A percentile compares a stretch with the other conserved stretches of the same genome.
Evolutionary conservation across 306 rosid genomes (phyloP).

Genomic region (Arachis hypogaea): DNA sequence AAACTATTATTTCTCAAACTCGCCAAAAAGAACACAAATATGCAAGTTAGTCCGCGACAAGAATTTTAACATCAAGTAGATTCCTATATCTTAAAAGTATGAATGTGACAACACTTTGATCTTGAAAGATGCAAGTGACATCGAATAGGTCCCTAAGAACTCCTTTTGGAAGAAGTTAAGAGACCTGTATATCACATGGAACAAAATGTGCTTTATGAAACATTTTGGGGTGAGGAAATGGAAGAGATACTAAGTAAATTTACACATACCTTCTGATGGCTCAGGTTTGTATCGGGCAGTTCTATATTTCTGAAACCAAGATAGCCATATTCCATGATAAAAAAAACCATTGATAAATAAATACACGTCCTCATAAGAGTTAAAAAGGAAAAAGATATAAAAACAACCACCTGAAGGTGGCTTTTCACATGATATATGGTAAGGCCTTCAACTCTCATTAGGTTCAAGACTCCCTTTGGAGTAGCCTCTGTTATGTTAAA

Average conservation of each 20-base stretch:
- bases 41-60: no score
- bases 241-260: conserved; percentile 16
- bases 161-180: no score
- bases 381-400: neutral
- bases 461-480: conserved; percentile 71
- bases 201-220: neutral
- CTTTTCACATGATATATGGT: conserved; percentile 87
- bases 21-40: no score
- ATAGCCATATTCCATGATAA: neutral
- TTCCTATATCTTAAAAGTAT: no score
- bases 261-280: conserved; percentile 61
- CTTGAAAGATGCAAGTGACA: no score
- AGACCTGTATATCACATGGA: neutral
- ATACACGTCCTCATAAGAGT: neutral
- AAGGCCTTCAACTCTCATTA: conserved; percentile 72
- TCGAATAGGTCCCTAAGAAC: no score
- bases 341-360: neutral
- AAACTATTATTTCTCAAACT: conserved; percentile 24
- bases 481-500: conserved; percentile 66
- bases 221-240: conserved; percentile 24
- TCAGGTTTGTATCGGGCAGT: conserved; percentile 80
- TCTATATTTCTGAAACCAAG: conserved; percentile 55
- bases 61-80: no score
- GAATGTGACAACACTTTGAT: no score
- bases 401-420: conserved; percentile 69